Evolutionary conservation across 768 basidiomycete species (phyloP).

Genomic region (Mycena albidolilacea): DNA sequence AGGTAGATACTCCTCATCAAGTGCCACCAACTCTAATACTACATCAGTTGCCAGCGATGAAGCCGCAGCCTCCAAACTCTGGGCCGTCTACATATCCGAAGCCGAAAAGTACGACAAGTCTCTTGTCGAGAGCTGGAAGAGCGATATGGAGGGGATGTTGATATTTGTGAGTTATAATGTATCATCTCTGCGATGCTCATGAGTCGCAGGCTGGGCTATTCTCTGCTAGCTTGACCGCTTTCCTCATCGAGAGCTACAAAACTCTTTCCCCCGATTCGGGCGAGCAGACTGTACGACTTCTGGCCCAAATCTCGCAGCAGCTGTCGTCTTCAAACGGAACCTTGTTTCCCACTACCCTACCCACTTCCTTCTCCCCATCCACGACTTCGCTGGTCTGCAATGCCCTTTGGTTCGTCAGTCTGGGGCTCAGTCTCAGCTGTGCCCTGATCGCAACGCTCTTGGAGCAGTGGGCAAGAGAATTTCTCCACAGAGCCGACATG

Average conservation of each 20-base stretch:
- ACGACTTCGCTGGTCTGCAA: neutral
- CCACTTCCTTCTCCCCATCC: neutral
- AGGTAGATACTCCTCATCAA: too few species aligned
- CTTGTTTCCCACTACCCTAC: neutral
- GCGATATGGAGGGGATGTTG: neutral
- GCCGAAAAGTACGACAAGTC: too few species aligned
- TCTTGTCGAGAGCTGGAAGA: too few species aligned
- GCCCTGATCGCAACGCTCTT: too few species aligned
- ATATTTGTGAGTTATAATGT: neutral
- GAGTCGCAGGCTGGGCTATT: neutral
- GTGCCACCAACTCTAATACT: too few species aligned
- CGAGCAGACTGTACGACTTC: neutral
- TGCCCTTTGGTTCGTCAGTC: neutral
- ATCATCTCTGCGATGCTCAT: too few species aligned
- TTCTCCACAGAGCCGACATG: too few species aligned
- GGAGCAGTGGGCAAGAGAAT: too few species aligned
- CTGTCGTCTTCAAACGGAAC: neutral
- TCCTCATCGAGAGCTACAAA: constrained; percentile 1
- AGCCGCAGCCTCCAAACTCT: too few species aligned
- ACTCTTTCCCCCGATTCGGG: neutral
- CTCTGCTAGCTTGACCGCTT: neutral
- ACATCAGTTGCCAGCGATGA: too few species aligned
- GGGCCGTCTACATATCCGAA: too few species aligned
- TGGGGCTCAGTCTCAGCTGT: neutral
- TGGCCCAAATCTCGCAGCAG: neutral